These are phyloP conservation scores for Hanseniaspora hatyaiensis DNA, from an alignment of 805 yeast species.

Conservation along the genomic window DNA sequence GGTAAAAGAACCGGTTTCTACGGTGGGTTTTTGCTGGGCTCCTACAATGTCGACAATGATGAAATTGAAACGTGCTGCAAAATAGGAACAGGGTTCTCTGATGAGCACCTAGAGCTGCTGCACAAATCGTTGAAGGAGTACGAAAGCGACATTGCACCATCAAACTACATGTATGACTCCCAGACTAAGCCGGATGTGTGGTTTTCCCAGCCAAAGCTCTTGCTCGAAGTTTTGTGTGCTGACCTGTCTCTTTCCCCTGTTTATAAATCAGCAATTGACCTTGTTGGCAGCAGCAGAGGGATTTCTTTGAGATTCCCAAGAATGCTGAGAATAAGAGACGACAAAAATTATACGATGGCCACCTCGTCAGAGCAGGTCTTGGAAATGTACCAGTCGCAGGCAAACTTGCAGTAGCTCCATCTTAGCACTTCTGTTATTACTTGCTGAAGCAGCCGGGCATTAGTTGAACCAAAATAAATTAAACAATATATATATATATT, in stretches of 20 bases:
- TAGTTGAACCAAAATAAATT: background rate
- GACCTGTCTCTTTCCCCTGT: slow-evolving; percentile 81
- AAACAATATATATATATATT: too few relatives aligned
- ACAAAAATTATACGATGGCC: slow-evolving; percentile 74
- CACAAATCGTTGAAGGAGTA: slow-evolving; percentile 54
- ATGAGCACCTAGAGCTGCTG: slow-evolving; percentile 57
- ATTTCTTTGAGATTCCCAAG: slow-evolving; percentile 82
- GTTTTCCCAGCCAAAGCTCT: slow-evolving; percentile 66
- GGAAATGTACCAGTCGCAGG: slow-evolving; percentile 71
- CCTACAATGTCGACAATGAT: slow-evolving; percentile 81
- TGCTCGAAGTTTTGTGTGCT: slow-evolving; percentile 85
- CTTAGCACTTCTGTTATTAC: background rate
- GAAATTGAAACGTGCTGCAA: slow-evolving; percentile 93
- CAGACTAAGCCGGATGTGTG: slow-evolving; percentile 81
- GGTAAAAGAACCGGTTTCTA: slow-evolving; percentile 92
- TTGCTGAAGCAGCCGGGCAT: too few relatives aligned
- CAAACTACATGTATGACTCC: slow-evolving; percentile 57
- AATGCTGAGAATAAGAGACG: slow-evolving; percentile 72
- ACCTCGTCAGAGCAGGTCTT: slow-evolving; percentile 74
- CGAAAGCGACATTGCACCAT: slow-evolving; percentile 51
- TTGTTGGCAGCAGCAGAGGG: slow-evolving; percentile 54
- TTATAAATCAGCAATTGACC: slow-evolving; percentile 69
- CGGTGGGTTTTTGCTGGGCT: slow-evolving; percentile 87
- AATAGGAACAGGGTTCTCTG: slow-evolving; percentile 94
- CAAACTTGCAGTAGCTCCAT: slow-evolving; percentile 23